Percentiles rank a stretch among this genome's conserved stretches.
Conservation (phyloP, 1,284 basidiomycete species). For the Trichosporon faecale region DNA sequence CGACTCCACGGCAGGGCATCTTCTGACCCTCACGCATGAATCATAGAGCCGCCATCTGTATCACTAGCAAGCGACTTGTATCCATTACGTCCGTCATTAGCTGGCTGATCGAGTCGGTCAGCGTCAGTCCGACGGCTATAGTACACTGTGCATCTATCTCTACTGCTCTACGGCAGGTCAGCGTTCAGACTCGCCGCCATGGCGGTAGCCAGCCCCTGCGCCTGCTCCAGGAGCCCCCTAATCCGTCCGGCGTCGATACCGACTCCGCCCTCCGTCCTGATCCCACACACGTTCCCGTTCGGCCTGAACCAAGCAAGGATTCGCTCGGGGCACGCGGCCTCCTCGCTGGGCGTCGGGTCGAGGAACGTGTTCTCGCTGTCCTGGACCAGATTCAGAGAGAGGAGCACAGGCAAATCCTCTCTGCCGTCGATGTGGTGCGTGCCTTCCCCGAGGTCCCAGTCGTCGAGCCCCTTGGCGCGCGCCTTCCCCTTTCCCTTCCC, state of each 20-base stretch:
- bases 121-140: no score
- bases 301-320: slow-evolving; percentile 43
- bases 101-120: no score
- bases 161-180: background rate
- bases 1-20: background rate
- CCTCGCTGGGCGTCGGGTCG: slow-evolving; percentile 48
- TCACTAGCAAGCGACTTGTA: background rate
- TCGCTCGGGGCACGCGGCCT: slow-evolving; percentile 47
- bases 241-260: slow-evolving; percentile 37
- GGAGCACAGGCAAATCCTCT: slow-evolving; percentile 43
- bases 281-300: slow-evolving; percentile 41
- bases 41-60: no score
- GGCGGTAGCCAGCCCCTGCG: slow-evolving; percentile 3
- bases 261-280: slow-evolving; percentile 45
- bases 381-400: slow-evolving; percentile 48
- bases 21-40: background rate
- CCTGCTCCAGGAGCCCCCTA: slow-evolving; percentile 32
- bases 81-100: no score
- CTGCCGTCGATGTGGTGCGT: slow-evolving; percentile 30
- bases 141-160: background rate
- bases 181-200: background rate
- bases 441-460: slow-evolving; percentile 51
- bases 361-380: slow-evolving; percentile 35
- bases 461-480: slow-evolving; percentile 41
- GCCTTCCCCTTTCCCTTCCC: slow-evolving; percentile 35